Evolutionary conservation across 73 alveolate species (phyloP).

Genomic region (Paramecium pentaurelia): DNA sequence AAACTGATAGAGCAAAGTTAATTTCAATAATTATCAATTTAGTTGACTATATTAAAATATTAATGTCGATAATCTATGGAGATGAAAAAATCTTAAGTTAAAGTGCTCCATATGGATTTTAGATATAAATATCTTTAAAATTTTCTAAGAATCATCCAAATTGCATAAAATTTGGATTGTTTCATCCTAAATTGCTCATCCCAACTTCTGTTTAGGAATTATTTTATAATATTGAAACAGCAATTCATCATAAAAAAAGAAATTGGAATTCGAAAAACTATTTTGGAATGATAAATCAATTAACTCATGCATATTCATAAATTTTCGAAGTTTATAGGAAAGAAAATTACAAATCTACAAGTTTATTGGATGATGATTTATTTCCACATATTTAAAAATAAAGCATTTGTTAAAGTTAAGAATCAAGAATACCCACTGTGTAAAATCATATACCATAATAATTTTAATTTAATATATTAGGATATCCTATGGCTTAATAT

Average conservation of each 20-base stretch:
- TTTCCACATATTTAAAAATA: neutral
- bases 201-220: neutral
- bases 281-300: neutral
- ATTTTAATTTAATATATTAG: neutral
- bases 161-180: neutral
- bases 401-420: neutral
- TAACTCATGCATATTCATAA: neutral
- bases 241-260: neutral
- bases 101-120: neutral
- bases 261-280: neutral
- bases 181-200: neutral
- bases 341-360: neutral
- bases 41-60: neutral
- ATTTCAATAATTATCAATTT: neutral
- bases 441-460: neutral
- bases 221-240: neutral
- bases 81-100: neutral
- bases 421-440: neutral
- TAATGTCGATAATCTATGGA: neutral
- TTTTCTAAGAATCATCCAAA: neutral
- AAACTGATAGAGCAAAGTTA: neutral
- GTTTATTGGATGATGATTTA: neutral
- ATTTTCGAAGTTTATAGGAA: neutral
- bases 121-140: neutral
- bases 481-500: neutral